Percentiles rank a stretch among this genome's conserved stretches.
phyloP scores from a whole-genome alignment of 306 rosid species.

The Castanospermum australe region DNA sequence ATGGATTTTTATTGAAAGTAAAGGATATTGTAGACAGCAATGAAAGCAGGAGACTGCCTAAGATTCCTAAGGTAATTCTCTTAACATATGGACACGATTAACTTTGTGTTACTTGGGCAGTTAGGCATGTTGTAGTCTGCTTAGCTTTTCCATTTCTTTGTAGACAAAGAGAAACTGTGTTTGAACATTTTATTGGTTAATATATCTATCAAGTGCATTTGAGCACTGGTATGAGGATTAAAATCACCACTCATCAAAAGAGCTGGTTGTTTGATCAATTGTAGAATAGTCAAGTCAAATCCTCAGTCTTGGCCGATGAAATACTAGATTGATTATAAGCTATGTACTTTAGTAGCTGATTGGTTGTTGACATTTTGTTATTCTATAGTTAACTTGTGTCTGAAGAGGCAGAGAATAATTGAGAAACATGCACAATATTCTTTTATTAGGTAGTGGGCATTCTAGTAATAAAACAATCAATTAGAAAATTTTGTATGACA shows the following conservation, averaged over 20 bases:
- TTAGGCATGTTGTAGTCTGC: neutral
- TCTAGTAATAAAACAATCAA: neutral
- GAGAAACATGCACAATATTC: neutral
- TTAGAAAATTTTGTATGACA: neutral
- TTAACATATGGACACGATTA: neutral
- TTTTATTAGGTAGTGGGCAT: neutral
- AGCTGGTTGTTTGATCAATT: neutral
- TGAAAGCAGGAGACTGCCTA: slow-evolving; percentile 90
- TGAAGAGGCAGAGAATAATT: neutral
- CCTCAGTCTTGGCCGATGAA: neutral
- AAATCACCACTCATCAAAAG: neutral
- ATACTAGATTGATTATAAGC: neutral
- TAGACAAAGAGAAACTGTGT: neutral
- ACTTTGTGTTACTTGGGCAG: neutral
- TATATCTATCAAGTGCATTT: neutral
- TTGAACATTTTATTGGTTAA: neutral
- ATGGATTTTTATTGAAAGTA: slow-evolving; percentile 52
- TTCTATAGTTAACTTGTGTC: neutral
- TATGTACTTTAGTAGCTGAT: neutral
- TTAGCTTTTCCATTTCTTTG: neutral
- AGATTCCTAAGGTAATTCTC: slow-evolving; percentile 86
- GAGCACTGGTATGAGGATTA: neutral
- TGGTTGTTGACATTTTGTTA: neutral
- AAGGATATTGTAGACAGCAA: slow-evolving; percentile 87
- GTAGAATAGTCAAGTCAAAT: neutral